Conservation (phyloP, 768 basidiomycete genomes). For the Mycena albidolilacea region DNA sequence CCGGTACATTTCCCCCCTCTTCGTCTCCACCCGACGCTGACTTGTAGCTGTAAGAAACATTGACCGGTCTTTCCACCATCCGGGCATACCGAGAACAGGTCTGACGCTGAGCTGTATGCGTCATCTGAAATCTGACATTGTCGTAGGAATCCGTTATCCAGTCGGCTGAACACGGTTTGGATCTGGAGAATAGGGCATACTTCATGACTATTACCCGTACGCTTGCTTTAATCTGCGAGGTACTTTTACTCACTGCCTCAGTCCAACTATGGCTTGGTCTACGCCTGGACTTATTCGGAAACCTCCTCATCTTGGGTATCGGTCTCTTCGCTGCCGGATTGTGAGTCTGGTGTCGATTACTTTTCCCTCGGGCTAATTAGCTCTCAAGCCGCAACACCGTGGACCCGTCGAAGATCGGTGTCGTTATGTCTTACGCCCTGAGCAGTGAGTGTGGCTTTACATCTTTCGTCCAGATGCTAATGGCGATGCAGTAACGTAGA, state of each 20-base stretch:
- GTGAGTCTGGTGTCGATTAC: slow-evolving; percentile 18
- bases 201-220: slow-evolving; percentile 68
- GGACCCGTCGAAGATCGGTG: slow-evolving; percentile 65
- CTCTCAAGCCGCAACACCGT: slow-evolving; percentile 49
- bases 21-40: not conserved
- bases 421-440: slow-evolving; percentile 70
- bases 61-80: slow-evolving; percentile 76
- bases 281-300: slow-evolving; percentile 77
- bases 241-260: not conserved
- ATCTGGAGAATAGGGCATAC: slow-evolving; percentile 74
- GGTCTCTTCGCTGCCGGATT: slow-evolving; percentile 78
- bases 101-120: not conserved
- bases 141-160: slow-evolving; percentile 62
- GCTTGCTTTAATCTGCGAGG: not conserved
- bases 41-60: slow-evolving; percentile 57
- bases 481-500: slow-evolving; percentile 59
- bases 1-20: slow-evolving; percentile 56
- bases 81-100: slow-evolving; percentile 73
- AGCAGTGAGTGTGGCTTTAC: slow-evolving; percentile 55
- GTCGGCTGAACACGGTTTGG: slow-evolving; percentile 67
- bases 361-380: not conserved
- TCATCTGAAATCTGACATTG: too few species aligned
- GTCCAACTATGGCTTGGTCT: slow-evolving; percentile 78
- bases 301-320: slow-evolving; percentile 79
- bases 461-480: not conserved